Evolutionary conservation across 768 basidiomycete genomes (phyloP), one percentile per base, ranked within the genome.

Genomic region (Lactarius hengduanensis): DNA sequence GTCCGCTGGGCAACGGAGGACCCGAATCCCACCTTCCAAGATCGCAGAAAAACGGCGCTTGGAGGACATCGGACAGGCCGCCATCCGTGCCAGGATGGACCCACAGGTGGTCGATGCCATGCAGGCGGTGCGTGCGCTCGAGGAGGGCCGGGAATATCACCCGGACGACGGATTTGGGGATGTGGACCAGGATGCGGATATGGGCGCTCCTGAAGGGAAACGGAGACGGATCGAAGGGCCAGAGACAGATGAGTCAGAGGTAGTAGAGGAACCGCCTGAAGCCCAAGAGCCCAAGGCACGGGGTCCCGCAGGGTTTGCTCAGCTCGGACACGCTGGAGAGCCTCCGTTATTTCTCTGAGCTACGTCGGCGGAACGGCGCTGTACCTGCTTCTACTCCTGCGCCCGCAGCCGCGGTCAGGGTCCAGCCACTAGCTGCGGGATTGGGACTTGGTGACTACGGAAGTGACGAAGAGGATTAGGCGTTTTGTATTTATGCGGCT

Each of bases 1-100:
- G 95, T 98, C 61, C 89, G 96, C 57, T 99, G 97, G 97, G 97
- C 97, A 41, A 98, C 96, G 0, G 96, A 97, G 74, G 97, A 99
- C 75, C 97, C 97, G 1, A 99, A 99, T 75, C 97, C 96, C 1
- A 86, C 86, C 0, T 87, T 87, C 90, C 69, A 96, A 95, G 72
- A 87, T 90, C 9, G 84, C 86, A 0, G 97, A 98, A 77, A 91
- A 94, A 72, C 81, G 84, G 10, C 82, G 95, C 15, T 75, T 99
- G 34, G 91, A 94, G 74, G 88, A 90, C 2, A 81, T 89, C 71
- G 97, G 97, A 0, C 87, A 90, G 70, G 87, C 92, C 66, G 95
- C 92, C 3, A 96, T 99, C 73, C 83, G 85, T 47, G 86, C 90
- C 26, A 82, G 83, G 59, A 88, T 98, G 81, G 93, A 98, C 74